These are phyloP conservation scores for Phaeosphaeria sp. DNA, from an alignment of 2,329 filamentous ascomycete species.

Conservation along the genomic window DNA sequence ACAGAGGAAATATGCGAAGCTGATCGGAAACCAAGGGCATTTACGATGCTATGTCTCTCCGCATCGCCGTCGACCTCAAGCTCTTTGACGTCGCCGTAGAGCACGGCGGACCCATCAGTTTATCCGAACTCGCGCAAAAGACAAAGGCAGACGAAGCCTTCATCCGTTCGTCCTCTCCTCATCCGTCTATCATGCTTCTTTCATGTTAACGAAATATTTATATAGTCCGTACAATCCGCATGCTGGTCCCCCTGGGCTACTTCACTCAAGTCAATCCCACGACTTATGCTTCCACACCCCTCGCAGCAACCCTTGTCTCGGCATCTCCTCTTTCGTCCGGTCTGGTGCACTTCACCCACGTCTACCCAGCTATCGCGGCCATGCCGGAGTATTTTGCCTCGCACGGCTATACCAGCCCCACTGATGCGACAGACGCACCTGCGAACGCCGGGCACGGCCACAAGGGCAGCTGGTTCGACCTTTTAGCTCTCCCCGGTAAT, in stretches of 20 bases:
- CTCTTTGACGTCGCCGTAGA: slow-evolving; percentile 19
- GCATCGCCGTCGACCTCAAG: slow-evolving; percentile 19
- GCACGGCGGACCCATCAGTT: slow-evolving; percentile 9
- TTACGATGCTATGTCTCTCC: slow-evolving; percentile 14
- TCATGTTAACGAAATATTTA: background rate
- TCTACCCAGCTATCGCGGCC: slow-evolving; percentile 14
- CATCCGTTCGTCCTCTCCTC: slow-evolving; percentile 8
- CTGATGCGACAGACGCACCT: slow-evolving; percentile 31
- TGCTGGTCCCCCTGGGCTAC: slow-evolving; percentile 9
- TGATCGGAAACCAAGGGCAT: background rate
- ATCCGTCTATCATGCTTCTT: background rate
- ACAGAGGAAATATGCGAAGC: background rate
- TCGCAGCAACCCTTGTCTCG: slow-evolving; percentile 6
- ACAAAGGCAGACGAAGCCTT: slow-evolving; percentile 12
- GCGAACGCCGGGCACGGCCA: slow-evolving; percentile 27
- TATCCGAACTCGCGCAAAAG: slow-evolving; percentile 13
- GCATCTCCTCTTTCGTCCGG: slow-evolving; percentile 11
- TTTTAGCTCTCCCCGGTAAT: slow-evolving; percentile 19
- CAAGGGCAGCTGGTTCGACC: slow-evolving; percentile 33
- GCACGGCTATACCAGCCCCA: slow-evolving; percentile 37
- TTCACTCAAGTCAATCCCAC: slow-evolving; percentile 3
- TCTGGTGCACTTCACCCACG: slow-evolving; percentile 11
- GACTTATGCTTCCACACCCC: slow-evolving; percentile 7
- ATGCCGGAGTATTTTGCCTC: slow-evolving; percentile 34
- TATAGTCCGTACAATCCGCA: slow-evolving; percentile 11